Percentiles rank a stretch among this genome's conserved stretches.
These are phyloP conservation scores for Penicillium crustosum DNA, from an alignment of 2,329 filamentous ascomycete genomes.

Conservation along the genomic window DNA sequence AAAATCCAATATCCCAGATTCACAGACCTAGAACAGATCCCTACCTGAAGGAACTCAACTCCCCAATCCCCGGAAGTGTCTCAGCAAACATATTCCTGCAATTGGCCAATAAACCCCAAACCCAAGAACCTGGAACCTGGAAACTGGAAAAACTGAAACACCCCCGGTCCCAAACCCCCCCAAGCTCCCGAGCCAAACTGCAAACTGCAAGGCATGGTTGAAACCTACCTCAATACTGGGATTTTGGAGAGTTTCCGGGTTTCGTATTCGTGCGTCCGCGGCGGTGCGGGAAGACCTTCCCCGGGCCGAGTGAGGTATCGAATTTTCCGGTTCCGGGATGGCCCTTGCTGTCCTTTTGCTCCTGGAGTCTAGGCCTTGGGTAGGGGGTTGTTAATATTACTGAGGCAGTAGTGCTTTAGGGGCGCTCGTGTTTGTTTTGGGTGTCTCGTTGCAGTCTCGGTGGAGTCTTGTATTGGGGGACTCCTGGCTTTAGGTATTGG, in stretches of 20 bases:
- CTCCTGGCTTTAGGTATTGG: slow-evolving; percentile 4
- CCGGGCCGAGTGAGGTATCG: slow-evolving; percentile 4
- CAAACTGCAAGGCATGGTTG: slow-evolving; percentile 28
- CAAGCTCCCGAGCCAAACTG: slow-evolving; percentile 10
- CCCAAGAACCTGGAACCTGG: slow-evolving; percentile 8
- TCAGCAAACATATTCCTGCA: neutral
- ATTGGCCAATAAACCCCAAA: slow-evolving; percentile 10
- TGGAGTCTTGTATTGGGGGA: neutral
- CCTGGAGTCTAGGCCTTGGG: neutral
- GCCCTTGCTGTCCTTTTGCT: slow-evolving; percentile 4
- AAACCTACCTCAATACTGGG: slow-evolving; percentile 27
- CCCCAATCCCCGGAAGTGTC: neutral
- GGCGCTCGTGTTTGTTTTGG: neutral
- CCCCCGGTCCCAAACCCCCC: neutral
- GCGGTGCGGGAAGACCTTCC: slow-evolving; percentile 14
- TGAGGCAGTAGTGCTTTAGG: neutral
- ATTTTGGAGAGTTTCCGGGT: slow-evolving; percentile 11
- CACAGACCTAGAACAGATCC: neutral
- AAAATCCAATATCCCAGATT: neutral
- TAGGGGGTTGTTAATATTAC: neutral
- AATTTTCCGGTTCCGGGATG: slow-evolving; percentile 16
- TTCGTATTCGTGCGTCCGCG: slow-evolving; percentile 13
- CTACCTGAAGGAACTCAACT: neutral
- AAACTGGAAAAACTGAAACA: slow-evolving; percentile 18
- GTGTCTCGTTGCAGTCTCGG: neutral